Evolutionary conservation across 345 rosid species (phyloP).

Genomic region (Hevea brasiliensis): DNA sequence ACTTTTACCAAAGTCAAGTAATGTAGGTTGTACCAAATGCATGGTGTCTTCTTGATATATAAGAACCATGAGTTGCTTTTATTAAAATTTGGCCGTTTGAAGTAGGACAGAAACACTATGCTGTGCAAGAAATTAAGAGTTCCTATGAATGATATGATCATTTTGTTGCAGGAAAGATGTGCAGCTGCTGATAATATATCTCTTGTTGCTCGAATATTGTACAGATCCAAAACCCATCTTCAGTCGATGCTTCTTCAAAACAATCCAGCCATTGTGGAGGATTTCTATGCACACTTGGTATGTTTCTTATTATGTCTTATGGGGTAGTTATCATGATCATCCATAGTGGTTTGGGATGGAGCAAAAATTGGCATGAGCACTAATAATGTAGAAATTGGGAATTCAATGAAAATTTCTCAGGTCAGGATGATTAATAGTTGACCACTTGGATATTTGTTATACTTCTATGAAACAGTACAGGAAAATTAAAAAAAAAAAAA

Average conservation of each 20-base stretch:
- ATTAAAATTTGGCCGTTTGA: neutral
- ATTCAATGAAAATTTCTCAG: neutral
- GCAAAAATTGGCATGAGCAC: neutral
- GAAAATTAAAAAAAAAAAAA: too few species aligned
- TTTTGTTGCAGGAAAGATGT: constrained; percentile 89
- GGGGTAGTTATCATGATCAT: neutral
- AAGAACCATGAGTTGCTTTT: too few species aligned
- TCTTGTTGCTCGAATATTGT: constrained; percentile 82
- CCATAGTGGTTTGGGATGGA: neutral
- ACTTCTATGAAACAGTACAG: neutral
- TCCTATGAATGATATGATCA: constrained; percentile 19
- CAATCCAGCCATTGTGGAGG: constrained; percentile 78
- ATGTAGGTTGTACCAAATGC: too few species aligned
- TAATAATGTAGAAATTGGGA: neutral
- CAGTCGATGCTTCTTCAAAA: constrained; percentile 89
- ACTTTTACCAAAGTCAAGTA: too few species aligned
- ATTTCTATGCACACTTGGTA: constrained; percentile 81
- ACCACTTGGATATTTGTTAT: neutral
- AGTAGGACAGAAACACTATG: neutral
- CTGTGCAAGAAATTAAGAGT: neutral
- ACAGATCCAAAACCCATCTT: constrained; percentile 86
- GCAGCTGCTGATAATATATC: constrained; percentile 72
- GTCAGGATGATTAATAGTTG: neutral
- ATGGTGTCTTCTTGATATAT: too few species aligned
- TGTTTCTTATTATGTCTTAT: constrained; percentile 18